Evolutionary conservation across 768 basidiomycete species (phyloP), one percentile per base, ranked within the genome.

Genomic region (Mycena kentingensis): DNA sequence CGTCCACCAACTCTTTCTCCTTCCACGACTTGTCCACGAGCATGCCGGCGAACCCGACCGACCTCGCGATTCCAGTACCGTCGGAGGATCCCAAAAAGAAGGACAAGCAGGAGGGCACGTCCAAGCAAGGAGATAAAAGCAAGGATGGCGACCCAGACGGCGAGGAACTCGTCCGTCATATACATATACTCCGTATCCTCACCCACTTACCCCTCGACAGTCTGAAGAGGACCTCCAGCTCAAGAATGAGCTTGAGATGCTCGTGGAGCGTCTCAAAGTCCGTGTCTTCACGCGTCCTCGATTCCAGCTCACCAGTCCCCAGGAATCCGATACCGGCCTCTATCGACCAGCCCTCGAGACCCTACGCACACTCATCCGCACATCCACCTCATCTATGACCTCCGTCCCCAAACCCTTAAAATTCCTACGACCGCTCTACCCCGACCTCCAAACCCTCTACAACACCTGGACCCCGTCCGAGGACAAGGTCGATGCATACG

Each of bases 321-420:
- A 98, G 96, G 96, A 99, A 85, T 66, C 89, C 52, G 85, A 97
- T 65, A 87, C 84, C 1, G 77, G 81, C 27, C 78, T 98, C 27
- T 93, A 98, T 68, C 78, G 85, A 16, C 88, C 95, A 21, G 93
- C 96, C 24, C 79, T 99, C 13, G 96, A 99, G 74, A 93, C 93
- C 3, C 79, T 99, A 10, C 83, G 96, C 42, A 93, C 90, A 6
- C 77, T 98, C 36, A 98, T 98, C 64, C 81, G 93, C 65, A 98
- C 96, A 5, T 94, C 94, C 11, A 99, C 97, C 3, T 95, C 92
- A 15, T 97, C 94, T 5, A 98, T 99, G 96, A 99, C 97, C 11
- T 95, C 93, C 21, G 96, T 99, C 10, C 97, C 97, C 1, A 98
- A 99, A 75, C 97, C 97, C 25, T 80, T 99, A 52, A 99, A 99